Evolutionary conservation across 345 rosid species (phyloP).

Genomic region (Durio zibethinus): DNA sequence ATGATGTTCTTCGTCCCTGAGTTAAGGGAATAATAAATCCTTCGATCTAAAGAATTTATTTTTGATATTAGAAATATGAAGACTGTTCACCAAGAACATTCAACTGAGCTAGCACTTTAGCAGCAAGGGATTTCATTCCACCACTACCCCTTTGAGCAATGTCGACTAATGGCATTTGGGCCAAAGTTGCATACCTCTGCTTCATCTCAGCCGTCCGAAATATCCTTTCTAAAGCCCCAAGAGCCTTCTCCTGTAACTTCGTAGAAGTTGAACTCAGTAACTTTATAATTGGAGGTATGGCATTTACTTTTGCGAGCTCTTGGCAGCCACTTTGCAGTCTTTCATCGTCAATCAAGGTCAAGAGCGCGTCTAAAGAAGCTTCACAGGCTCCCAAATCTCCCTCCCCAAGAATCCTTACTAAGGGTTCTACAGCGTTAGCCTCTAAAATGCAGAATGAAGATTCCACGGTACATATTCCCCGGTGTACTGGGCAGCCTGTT

Average conservation of each 20-base stretch:
- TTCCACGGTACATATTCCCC: slow-evolving; percentile 24
- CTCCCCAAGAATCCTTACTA: slow-evolving; percentile 25
- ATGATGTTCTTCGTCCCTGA: not conserved
- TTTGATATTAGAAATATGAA: slow-evolving; percentile 20
- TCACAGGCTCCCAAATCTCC: slow-evolving; percentile 19
- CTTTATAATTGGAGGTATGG: slow-evolving; percentile 26
- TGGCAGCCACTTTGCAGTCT: slow-evolving; percentile 23
- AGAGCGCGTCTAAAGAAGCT: slow-evolving; percentile 30
- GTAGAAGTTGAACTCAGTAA: slow-evolving; percentile 18
- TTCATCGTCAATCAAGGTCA: slow-evolving; percentile 26
- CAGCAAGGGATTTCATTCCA: slow-evolving; percentile 30
- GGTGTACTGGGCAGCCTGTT: slow-evolving; percentile 27
- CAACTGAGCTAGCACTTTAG: slow-evolving; percentile 27
- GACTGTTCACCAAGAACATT: slow-evolving; percentile 27
- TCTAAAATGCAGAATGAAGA: slow-evolving; percentile 32
- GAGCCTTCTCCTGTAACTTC: slow-evolving; percentile 18
- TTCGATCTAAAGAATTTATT: not conserved
- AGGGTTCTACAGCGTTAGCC: slow-evolving; percentile 23
- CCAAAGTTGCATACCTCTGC: slow-evolving; percentile 18
- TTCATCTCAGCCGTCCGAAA: slow-evolving; percentile 25
- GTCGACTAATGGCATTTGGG: slow-evolving; percentile 28
- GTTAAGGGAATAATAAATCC: not conserved
- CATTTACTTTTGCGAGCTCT: slow-evolving; percentile 22
- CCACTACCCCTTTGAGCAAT: slow-evolving; percentile 30
- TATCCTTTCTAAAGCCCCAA: slow-evolving; percentile 19